Conservation (phyloP, 2,329 filamentous ascomycete genomes). For the Epichloe gansuensis region DNA sequence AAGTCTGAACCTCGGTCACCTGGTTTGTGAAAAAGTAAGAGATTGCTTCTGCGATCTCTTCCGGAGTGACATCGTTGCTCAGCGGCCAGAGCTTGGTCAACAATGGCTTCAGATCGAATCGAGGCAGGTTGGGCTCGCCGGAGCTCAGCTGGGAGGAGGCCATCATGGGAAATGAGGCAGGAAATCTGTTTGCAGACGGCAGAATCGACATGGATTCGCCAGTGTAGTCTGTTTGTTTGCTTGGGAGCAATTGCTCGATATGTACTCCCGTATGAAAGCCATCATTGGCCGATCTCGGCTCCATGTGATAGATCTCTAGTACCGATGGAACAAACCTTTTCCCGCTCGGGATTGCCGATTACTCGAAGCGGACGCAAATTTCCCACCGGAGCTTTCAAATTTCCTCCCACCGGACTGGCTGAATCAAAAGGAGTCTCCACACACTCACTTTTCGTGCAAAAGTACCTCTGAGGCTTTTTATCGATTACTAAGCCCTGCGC, state of each 20-base stretch:
- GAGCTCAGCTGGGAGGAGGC: slow-evolving; percentile 15
- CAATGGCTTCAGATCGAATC: slow-evolving; percentile 55
- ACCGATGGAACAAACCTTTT: not conserved
- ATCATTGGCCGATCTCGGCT: not conserved
- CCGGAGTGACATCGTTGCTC: slow-evolving; percentile 47
- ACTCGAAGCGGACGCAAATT: not conserved
- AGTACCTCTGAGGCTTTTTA: too few relatives aligned
- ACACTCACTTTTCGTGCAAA: too few relatives aligned
- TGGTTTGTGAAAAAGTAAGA: slow-evolving; percentile 84
- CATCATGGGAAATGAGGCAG: slow-evolving; percentile 13
- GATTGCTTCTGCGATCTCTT: slow-evolving; percentile 82
- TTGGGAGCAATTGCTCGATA: not conserved
- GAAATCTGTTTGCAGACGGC: not conserved
- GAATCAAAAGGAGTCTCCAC: too few relatives aligned
- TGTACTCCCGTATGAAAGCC: too few relatives aligned
- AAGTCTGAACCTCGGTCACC: slow-evolving; percentile 78
- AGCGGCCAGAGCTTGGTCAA: slow-evolving; percentile 61
- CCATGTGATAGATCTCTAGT: not conserved
- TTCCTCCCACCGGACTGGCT: too few relatives aligned
- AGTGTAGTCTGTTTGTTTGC: too few relatives aligned
- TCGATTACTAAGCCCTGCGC: not conserved
- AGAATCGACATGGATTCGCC: too few relatives aligned
- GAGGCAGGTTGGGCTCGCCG: slow-evolving; percentile 18
- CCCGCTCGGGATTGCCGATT: not conserved
- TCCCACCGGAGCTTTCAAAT: too few relatives aligned